Percentiles rank a stretch among this genome's conserved stretches.
phyloP scores from a whole-genome alignment of 2,329 filamentous ascomycete genomes.

The Thelonectria discophora region DNA sequence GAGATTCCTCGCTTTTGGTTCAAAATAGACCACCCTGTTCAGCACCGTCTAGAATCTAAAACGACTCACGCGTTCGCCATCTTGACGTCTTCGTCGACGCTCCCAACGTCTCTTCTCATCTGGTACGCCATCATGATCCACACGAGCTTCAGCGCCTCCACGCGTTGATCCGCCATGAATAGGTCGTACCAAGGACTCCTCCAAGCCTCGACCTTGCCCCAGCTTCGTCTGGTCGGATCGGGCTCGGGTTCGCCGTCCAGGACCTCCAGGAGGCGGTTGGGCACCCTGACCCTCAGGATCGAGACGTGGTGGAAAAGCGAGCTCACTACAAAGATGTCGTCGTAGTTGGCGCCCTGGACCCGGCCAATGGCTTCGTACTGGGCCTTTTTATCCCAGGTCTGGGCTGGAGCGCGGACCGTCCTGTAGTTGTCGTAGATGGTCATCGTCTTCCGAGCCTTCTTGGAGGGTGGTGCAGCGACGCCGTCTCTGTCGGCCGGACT shows the following conservation, averaged over 20 bases:
- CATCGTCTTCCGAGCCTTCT: conserved; percentile 64
- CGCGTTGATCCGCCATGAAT: conserved; percentile 61
- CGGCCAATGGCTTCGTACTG: conserved; percentile 67
- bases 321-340: conserved; percentile 70
- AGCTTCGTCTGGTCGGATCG: conserved; percentile 51
- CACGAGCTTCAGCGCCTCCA: conserved; percentile 64
- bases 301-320: conserved; percentile 69
- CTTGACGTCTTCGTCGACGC: conserved; percentile 38
- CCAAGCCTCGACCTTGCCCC: conserved; percentile 64
- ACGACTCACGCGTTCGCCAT: conserved; percentile 40
- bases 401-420: conserved; percentile 65
- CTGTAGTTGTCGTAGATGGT: conserved; percentile 71
- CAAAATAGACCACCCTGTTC: not conserved
- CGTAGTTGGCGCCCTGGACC: conserved; percentile 56
- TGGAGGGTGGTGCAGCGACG: conserved; percentile 43
- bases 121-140: conserved; percentile 70
- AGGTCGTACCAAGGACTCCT: conserved; percentile 70
- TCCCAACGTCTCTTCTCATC: conserved; percentile 57
- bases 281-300: conserved; percentile 67
- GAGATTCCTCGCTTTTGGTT: not conserved
- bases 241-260: conserved; percentile 57
- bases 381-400: conserved; percentile 69
- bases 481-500: conserved; percentile 41
- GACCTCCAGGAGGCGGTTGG: conserved; percentile 60
- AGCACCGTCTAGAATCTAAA: not conserved